Percentiles rank a stretch among this genome's conserved stretches.
Conservation (phyloP, 179 eudicot genomes). For the Beta corolliflora region DNA sequence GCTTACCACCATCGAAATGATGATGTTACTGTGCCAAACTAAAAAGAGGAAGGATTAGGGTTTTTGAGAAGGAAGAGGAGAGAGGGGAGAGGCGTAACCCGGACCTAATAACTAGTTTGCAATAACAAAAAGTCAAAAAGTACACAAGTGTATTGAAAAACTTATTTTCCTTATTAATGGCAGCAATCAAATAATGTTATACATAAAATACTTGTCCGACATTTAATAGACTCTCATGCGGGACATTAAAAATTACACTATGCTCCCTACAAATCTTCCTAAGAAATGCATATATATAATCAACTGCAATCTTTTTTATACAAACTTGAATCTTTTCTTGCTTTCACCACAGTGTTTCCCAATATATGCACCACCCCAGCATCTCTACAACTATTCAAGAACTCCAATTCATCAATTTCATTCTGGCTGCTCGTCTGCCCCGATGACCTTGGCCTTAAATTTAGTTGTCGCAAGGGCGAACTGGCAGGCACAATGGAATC, state of each 20-base stretch:
- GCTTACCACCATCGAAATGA: too few species aligned
- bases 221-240: constrained; percentile 91
- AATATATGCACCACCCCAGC: constrained; percentile 96
- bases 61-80: too few species aligned
- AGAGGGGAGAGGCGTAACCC: too few species aligned
- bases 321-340: constrained; percentile 67
- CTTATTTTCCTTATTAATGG: constrained; percentile 5
- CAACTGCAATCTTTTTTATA: constrained; percentile 72
- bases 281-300: constrained; percentile 91
- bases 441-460: constrained; percentile 36
- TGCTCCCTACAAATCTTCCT: constrained; percentile 97
- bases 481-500: constrained; percentile 47
- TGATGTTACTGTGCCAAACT: too few species aligned
- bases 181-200: constrained; percentile 31
- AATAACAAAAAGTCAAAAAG: too few species aligned
- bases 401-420: constrained; percentile 79
- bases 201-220: constrained; percentile 96
- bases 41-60: too few species aligned
- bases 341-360: constrained; percentile 87
- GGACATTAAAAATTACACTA: constrained; percentile 92
- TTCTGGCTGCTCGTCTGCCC: constrained; percentile 59
- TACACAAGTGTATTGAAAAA: constrained; percentile 7
- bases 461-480: constrained; percentile 38
- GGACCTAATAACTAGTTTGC: too few species aligned
- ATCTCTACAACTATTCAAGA: constrained; percentile 66